Evolutionary conservation across 2,329 filamentous ascomycete genomes (phyloP), one percentile per base, ranked within the genome.

Genomic region (Trichoderma polysporum): DNA sequence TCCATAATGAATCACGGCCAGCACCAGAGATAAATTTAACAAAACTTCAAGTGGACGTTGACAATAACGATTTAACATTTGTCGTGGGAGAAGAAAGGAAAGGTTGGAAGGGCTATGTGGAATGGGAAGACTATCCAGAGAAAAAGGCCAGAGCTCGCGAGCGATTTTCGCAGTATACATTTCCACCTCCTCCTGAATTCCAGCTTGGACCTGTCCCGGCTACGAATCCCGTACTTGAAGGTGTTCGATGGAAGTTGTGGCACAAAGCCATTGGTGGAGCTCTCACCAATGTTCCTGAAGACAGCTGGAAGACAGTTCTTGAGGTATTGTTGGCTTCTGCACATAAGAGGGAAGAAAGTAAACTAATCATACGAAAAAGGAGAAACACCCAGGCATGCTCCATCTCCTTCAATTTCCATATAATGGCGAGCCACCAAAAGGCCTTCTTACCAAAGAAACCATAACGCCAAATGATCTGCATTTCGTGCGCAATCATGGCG

Each of bases 401-500:
- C 87, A 89, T 70, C 78, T 89, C 0, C 77, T 89, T 0, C 83
- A 88, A 64, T 89, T 89, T 67, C 87, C 87, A 0, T 89, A 89
- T 74, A 89, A 89, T 45, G 87, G 86, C 0, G 87, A 90, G 68
- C 83, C 87, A 0, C 86, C 86, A 0, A 85, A 88, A 69, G 81
- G 84, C 2, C 79, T 90, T 0, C 82, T 88, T 4, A 77, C 76
- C 0, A 82, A 83, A 0, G 82, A 82, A 17, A 81, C 84, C 0
- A 82, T 91, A 45, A 92, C 90, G 0, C 79, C 83, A 0, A 92
- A 91, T 68, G 56, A 70, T 0, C 71, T 76, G 0, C 85, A 88
- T 70, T 92, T 91, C 70, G 86, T 92, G 0, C 82, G 90, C 8
- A 92, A 92, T 68, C 90, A 92, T 69, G 89, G 90, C 10, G 89